Base-by-base conservation (phyloP, 2,329 filamentous ascomycete genomes). In the Cryphonectria nitschkei region DNA sequence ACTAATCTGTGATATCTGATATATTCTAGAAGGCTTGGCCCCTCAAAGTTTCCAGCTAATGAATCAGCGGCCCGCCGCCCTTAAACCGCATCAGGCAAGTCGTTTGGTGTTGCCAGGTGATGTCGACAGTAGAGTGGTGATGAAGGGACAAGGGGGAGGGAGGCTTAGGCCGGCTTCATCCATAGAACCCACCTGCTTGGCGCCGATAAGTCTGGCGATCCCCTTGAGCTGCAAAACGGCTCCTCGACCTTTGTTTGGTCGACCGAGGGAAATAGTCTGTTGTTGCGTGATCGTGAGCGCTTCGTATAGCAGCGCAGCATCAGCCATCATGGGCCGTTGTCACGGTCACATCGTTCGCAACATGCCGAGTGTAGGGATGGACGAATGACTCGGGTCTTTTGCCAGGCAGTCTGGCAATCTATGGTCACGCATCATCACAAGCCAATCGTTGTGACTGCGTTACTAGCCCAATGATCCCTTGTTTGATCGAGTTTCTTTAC, bases 61-160 rank as follows among this genome's bases (percentile, higher is more conserved):
- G 46, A n/a, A 26, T 14, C 16, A 65, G 13, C 11, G 16, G 19
- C 64, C 52, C 22, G 46, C 16, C 32, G 37, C 29, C 58, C 29
- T 19, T 32, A 32, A 29, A 32, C 64, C 29, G 5, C n/a, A 52
- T 65, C 26, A 37, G 64, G 64, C 64, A 54, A 50, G 43, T 65
- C 41, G 46, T 19, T 29, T 37, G 16, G 46, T 26, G 34, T 39
- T 61, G 58, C 8, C 22, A 22, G 56, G 6, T 39, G 32, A 3
- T 16, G 26, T 19, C 54, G 26, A 14, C 26, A 32, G 11, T 32
- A 39, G 26, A 37, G 26, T 37, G 37, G 3, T 19, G n/a, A 14
- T 64, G 19, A 29, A n/a, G 61, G 26, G 41, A 43, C 26, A 13
- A 54, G 50, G 41, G 41, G 41, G 41, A 16, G 41, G 41, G 50